phyloP scores from a whole-genome alignment of 345 rosid species.

The Eucalyptus microcorys region DNA sequence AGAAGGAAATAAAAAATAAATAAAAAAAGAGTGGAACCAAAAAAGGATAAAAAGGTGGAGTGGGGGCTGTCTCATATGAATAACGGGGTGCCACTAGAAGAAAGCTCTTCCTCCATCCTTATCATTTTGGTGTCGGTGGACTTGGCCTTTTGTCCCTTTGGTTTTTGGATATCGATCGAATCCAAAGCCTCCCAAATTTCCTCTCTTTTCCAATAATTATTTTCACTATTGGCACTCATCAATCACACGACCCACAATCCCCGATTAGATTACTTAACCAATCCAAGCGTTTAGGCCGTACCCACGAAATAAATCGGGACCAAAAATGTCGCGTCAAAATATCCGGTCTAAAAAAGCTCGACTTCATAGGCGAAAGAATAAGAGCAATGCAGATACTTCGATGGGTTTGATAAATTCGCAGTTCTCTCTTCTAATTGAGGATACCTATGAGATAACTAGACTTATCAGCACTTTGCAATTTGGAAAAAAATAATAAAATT shows the following conservation, averaged over 20 bases:
- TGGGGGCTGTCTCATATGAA: background rate
- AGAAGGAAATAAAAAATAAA: background rate
- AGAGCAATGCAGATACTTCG: background rate
- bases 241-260: background rate
- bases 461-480: background rate
- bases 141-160: background rate
- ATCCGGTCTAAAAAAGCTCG: background rate
- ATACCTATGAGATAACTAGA: background rate
- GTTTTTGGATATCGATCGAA: background rate
- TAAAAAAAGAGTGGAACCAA: background rate
- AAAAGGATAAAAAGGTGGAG: background rate
- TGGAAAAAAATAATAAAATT: background rate
- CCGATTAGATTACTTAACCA: background rate
- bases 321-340: background rate
- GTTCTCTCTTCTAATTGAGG: background rate
- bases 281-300: background rate
- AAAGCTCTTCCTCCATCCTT: background rate
- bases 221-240: background rate
- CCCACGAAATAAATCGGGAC: background rate
- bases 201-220: background rate
- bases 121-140: background rate
- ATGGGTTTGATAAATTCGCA: background rate
- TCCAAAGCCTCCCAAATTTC: background rate
- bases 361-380: background rate
- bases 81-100: background rate